Conservation (phyloP, 495 filamentous ascomycete genomes). For the Aspergillus avenaceus region DNA sequence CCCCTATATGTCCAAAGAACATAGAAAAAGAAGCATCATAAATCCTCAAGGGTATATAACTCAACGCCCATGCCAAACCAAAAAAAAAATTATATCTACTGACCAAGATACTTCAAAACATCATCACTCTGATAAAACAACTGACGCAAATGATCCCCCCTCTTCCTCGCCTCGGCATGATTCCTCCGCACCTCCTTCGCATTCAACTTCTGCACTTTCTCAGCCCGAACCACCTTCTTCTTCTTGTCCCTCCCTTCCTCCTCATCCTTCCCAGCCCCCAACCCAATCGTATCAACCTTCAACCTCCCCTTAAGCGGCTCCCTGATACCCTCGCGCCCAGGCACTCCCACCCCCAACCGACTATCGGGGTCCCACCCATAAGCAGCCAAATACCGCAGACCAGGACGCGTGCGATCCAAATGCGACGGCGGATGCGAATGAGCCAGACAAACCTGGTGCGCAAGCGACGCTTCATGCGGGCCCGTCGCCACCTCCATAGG, state of each 20-base stretch:
- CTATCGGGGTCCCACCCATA: conserved; percentile 89
- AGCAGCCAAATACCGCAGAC: conserved; percentile 67
- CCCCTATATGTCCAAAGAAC: background rate
- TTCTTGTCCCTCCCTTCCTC: conserved; percentile 17
- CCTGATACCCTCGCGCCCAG: conserved; percentile 64
- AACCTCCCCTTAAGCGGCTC: conserved; percentile 68
- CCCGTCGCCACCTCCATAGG: conserved; percentile 33
- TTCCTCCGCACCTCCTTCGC: conserved; percentile 63
- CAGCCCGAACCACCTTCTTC: conserved; percentile 40
- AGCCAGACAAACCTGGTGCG: conserved; percentile 74
- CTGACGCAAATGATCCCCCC: conserved; percentile 56
- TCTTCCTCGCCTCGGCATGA: conserved; percentile 57
- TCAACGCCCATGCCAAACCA: conserved; percentile 2
- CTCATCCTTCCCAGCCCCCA: conserved; percentile 48
- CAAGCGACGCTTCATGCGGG: conserved; percentile 67
- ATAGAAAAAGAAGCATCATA: background rate
- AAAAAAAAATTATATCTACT: conserved; percentile 2
- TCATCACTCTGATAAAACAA: conserved; percentile 68
- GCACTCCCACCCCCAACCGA: conserved; percentile 64
- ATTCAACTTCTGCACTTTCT: conserved; percentile 58
- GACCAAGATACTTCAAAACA: conserved; percentile 67
- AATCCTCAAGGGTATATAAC: background rate
- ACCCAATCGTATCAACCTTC: conserved; percentile 71
- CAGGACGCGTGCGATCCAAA: conserved; percentile 72
- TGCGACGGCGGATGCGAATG: conserved; percentile 85